These are phyloP conservation scores for Calonectria pseudoreteaudii DNA, from an alignment of 2,329 filamentous ascomycete genomes.

Conservation along the genomic window DNA sequence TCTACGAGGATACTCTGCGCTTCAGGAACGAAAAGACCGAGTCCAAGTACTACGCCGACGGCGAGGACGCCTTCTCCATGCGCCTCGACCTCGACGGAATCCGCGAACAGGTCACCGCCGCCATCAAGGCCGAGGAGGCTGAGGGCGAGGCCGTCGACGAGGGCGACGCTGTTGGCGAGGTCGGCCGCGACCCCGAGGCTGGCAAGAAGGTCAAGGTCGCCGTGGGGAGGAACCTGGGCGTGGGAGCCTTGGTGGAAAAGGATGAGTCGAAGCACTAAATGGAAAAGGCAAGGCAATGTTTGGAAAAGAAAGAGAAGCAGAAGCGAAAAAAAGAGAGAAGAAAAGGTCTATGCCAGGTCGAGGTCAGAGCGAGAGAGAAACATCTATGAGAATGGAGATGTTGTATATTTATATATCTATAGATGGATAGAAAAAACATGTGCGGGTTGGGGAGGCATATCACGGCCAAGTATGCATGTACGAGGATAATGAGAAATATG, in stretches of 20 bases:
- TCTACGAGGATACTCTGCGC: slow-evolving; percentile 92
- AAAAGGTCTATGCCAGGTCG: background rate
- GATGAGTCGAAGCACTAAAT: slow-evolving; percentile 62
- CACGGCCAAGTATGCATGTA: slow-evolving; percentile 25
- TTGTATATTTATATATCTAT: slow-evolving; percentile 34
- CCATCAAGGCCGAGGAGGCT: slow-evolving; percentile 52
- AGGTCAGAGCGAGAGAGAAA: background rate
- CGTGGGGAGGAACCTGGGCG: slow-evolving; percentile 83
- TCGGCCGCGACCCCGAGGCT: slow-evolving; percentile 62
- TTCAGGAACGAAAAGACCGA: slow-evolving; percentile 91
- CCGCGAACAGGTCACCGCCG: slow-evolving; percentile 58
- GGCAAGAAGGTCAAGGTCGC: slow-evolving; percentile 77
- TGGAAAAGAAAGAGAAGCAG: background rate
- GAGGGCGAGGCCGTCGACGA: slow-evolving; percentile 64
- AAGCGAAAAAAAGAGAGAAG: background rate
- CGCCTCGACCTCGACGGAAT: slow-evolving; percentile 81
- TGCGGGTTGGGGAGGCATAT: slow-evolving; percentile 25
- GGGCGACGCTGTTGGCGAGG: slow-evolving; percentile 77
- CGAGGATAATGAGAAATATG: slow-evolving; percentile 21
- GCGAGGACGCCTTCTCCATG: slow-evolving; percentile 97
- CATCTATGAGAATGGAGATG: background rate
- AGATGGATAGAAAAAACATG: slow-evolving; percentile 42
- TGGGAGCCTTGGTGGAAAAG: slow-evolving; percentile 81
- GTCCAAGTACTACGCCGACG: slow-evolving; percentile 94
- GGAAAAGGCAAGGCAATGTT: background rate